Base-by-base conservation (phyloP, 345 rosid species). In the Syzygium jambos region DNA sequence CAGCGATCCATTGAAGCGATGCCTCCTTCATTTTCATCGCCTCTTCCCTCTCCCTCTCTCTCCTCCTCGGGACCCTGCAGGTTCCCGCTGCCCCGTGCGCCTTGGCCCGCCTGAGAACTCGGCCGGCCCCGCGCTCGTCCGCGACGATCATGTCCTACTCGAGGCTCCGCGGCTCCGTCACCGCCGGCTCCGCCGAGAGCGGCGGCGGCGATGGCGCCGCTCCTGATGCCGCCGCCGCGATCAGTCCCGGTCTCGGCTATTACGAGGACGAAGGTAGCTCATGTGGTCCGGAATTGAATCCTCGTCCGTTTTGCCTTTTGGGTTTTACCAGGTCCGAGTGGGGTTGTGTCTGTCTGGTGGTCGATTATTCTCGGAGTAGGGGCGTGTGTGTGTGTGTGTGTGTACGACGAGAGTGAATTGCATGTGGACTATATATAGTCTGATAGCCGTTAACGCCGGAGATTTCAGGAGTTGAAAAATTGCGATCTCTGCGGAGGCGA, bases 221-320 rank as follows among this genome's bases (percentile, higher is more conserved):
- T 84, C 83, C 94, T 56, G 88, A 94, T 15, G 56, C 88, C 51
- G 55, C 88, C 51, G 55, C 68, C 61, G 17, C 49, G 27, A 34
- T 51, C 25, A 7, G 90, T 84, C 17, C 73, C 73, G 73, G 73
- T 61, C 73, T 61, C 34, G 87, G 30, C 85, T 84, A 29, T 21
- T 56, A 51, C 21, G 95, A 93, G 73, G 94, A 94, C 56, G 95
- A 93, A 59, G 99, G 98, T 93, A 52, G n/a, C 54, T 0, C 84
- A 22, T 21, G 51, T 22, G 4, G 63, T 22, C 61, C 51, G 19
- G 43, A 19, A 34, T 52, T 63, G 43, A 85, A 49, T 73, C 46
- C 41, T 59, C 22, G 9, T 52, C 85, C 27, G 49, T 59, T 52
- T 43, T 83, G 19, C 9, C 4, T n/a, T 51, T 56, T 1, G 46